phyloP scores from a whole-genome alignment of 2,329 filamentous ascomycete species.

The Aspergillus sp. region DNA sequence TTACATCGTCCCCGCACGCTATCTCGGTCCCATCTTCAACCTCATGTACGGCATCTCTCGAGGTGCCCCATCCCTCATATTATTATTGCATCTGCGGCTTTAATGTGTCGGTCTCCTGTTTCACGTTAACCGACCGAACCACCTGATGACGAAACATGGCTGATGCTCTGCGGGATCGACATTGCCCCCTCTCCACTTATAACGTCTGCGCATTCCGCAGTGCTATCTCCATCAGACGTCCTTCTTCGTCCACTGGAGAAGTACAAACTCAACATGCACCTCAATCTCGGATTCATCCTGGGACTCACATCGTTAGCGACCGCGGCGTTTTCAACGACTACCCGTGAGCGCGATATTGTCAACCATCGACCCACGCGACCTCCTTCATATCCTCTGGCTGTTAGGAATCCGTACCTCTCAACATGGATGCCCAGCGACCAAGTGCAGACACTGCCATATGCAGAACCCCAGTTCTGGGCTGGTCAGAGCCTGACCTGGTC shows the following conservation, averaged over 20 bases:
- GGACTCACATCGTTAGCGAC: constrained; percentile 23
- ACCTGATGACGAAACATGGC: constrained; percentile 7
- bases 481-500: constrained; percentile 44
- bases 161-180: constrained; percentile 3
- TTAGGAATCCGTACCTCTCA: constrained; percentile 45
- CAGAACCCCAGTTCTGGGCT: constrained; percentile 45
- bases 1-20: not conserved
- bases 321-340: constrained; percentile 18
- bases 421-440: constrained; percentile 46
- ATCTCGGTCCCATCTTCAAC: not conserved
- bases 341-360: constrained; percentile 10
- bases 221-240: not conserved
- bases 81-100: not conserved
- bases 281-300: constrained; percentile 16
- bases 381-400: constrained; percentile 46
- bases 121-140: not conserved
- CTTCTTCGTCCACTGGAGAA: not conserved
- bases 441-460: constrained; percentile 36
- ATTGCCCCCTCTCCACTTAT: not conserved
- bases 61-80: not conserved
- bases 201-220: not conserved
- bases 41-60: not conserved
- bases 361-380: constrained; percentile 31
- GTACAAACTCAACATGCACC: constrained; percentile 7
- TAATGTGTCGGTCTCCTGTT: not conserved